Evolutionary conservation across 208 protist species (phyloP), one percentile per base, ranked within the genome.

Genomic region (Trichomonas vaginalis): DNA sequence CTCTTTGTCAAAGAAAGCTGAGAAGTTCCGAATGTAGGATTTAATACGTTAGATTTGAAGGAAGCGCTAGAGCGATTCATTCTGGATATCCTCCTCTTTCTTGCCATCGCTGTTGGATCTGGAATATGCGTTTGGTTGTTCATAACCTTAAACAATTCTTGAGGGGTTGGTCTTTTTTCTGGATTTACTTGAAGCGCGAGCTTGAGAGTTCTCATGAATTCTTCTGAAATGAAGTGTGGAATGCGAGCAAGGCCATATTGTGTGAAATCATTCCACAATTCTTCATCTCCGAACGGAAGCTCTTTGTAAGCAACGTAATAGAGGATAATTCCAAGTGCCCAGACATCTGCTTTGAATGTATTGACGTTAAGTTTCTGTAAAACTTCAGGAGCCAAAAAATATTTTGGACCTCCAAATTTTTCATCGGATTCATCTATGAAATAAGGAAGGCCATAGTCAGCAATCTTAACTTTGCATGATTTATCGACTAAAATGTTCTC

Each of bases 391-490:
- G 97, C 97, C 97, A 97, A 97, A 96, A 96, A 97, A 92, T 96
- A 97, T 32, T 97, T 97, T 45, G 97, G 97, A 48, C 97, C 97
- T n/a, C 23, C 95, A 96, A 14, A 97, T 49, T 80, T 97, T 96
- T 40, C 96, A 49, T 80, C 12, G 27, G 46, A 6, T 70, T 70
- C 97, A 96, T 21, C 92, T 12, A 83, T 0, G 51, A 87, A 83
- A 42, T 37, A 95, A 3, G 97, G 97, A 23, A 98, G 46, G 47
- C 97, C 97, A 95, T 98, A 97, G 95, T 98, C 97, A n/a, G 97
- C 96, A 23, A 98, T 49, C 95, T 98, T 98, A 32, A 98, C 96
- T 47, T 96, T 95, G 27, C 97, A 96, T 32, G 46, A 47, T 23
- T 47, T 88, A 23, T 90, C 87, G 17, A 97, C 35, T 35, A 97